Conservation (phyloP, 1,139 yeast species). For the Kodamaea sp. region DNA sequence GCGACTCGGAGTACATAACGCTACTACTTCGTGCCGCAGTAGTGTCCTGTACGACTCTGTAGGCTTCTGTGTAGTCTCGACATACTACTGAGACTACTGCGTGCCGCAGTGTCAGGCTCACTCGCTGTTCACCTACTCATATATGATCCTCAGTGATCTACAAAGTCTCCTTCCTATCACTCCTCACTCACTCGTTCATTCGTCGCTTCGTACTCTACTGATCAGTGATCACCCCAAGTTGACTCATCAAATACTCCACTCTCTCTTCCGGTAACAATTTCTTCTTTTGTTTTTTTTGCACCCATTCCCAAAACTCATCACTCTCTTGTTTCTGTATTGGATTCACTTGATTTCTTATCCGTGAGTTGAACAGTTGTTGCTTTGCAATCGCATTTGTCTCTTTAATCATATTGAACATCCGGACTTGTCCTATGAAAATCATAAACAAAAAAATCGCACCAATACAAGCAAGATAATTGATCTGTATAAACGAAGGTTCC, state of each 20-base stretch:
- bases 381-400: constrained; percentile 27
- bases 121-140: too few relatives aligned
- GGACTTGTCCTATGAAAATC: constrained; percentile 18
- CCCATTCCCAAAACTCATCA: constrained; percentile 26
- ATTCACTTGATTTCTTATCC: neutral
- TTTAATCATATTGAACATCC: constrained; percentile 17
- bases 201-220: too few relatives aligned
- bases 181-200: too few relatives aligned
- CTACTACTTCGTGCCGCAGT: too few relatives aligned
- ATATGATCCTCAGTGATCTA: too few relatives aligned
- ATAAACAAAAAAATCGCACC: constrained; percentile 16
- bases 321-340: constrained; percentile 1
- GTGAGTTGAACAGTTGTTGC: constrained; percentile 26
- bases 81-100: too few relatives aligned
- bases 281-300: constrained; percentile 17
- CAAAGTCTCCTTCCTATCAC: too few relatives aligned
- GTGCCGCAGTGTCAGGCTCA: too few relatives aligned
- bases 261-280: constrained; percentile 20
- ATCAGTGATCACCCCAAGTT: constrained; percentile 10
- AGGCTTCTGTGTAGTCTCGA: too few relatives aligned
- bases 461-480: neutral
- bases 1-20: too few relatives aligned
- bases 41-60: too few relatives aligned
- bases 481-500: neutral
- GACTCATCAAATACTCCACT: constrained; percentile 23